Percentiles rank a stretch among this genome's conserved stretches.
Conservation (phyloP, 2,329 filamentous ascomycete genomes). For the Hypoxylon sp. region DNA sequence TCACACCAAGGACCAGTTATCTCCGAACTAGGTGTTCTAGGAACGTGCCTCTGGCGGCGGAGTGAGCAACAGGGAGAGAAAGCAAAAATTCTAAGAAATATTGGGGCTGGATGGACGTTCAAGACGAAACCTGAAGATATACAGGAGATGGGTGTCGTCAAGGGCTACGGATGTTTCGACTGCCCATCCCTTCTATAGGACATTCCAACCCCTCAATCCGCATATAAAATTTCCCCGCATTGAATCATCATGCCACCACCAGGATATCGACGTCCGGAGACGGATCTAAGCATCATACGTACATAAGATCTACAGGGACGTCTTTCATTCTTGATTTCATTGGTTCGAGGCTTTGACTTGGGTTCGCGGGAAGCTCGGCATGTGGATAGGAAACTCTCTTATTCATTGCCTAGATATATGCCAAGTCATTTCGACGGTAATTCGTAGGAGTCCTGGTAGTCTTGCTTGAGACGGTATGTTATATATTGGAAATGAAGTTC, state of each 20-base stretch:
- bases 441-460: no score
- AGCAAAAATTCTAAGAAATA: conserved; percentile 48
- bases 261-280: no score
- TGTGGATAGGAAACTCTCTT: no score
- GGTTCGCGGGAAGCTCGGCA: background rate
- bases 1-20: conserved; percentile 49
- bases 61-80: conserved; percentile 5
- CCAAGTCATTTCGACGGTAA: no score
- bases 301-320: background rate
- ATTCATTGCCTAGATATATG: no score
- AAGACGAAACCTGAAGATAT: conserved; percentile 53
- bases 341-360: background rate
- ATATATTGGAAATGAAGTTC: conserved; percentile 8
- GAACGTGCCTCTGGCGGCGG: conserved; percentile 50
- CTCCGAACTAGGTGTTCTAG: conserved; percentile 55
- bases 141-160: conserved; percentile 57
- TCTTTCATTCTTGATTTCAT: background rate
- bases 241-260: conserved; percentile 1
- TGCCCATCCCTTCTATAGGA: conserved; percentile 49
- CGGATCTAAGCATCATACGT: conserved; percentile 9
- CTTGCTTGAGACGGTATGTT: no score
- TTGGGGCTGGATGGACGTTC: conserved; percentile 51
- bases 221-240: conserved; percentile 8
- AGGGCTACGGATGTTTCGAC: conserved; percentile 57
- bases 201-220: no score